phyloP scores from a whole-genome alignment of 2,329 filamentous ascomycete genomes.

The Microsporum canis region DNA sequence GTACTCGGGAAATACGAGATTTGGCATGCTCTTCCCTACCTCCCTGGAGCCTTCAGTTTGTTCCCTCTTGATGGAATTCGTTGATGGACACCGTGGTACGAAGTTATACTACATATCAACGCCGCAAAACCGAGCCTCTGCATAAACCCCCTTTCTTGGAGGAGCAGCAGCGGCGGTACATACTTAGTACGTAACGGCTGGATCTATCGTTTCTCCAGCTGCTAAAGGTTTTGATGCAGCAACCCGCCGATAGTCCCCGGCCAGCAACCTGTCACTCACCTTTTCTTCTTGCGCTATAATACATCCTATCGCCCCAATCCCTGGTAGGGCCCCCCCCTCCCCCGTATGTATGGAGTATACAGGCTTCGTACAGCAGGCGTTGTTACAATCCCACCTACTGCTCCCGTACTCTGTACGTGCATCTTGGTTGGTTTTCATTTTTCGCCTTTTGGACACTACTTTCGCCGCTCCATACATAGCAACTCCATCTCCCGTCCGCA shows the following conservation, averaged over 20 bases:
- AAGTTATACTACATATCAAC: constrained; percentile 2
- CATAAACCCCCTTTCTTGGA: background rate
- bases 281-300: background rate
- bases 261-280: background rate
- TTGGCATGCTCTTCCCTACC: constrained; percentile 1
- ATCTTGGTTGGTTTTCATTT: background rate
- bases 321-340: background rate
- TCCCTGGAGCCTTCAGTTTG: background rate
- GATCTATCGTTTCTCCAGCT: background rate
- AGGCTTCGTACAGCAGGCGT: background rate
- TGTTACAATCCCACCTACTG: background rate
- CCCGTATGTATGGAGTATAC: background rate
- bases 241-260: constrained; percentile 1
- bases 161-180: background rate
- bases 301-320: background rate
- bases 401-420: background rate
- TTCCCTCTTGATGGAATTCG: background rate
- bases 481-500: constrained; percentile 2
- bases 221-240: background rate
- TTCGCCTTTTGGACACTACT: background rate
- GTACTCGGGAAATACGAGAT: constrained; percentile 4
- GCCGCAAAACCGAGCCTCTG: background rate
- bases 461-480: background rate
- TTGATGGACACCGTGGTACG: background rate
- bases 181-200: background rate